These are phyloP conservation scores for Aegilops speltoides DNA, from an alignment of 176 grass and related monocot species.

Conservation along the genomic window DNA sequence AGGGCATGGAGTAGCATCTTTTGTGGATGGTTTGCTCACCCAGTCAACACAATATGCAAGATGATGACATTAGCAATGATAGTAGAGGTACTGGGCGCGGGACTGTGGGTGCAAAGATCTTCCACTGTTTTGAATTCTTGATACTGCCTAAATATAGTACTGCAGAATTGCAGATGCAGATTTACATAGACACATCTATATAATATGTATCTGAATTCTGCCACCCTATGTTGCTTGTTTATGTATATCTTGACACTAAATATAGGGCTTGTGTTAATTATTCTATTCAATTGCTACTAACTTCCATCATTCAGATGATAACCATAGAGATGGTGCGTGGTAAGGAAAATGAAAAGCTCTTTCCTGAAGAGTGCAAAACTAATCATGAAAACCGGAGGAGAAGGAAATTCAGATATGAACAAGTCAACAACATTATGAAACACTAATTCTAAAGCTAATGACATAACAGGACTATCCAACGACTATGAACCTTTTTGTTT, in stretches of 20 bases:
- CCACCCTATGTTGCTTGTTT: not conserved
- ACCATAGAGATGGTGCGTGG: no score
- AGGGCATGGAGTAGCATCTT: no score
- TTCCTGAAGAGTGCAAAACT: no score
- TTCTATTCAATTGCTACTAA: not conserved
- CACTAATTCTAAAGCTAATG: no score
- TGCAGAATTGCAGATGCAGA: not conserved
- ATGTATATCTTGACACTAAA: not conserved
- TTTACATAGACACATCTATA: not conserved
- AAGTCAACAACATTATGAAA: no score
- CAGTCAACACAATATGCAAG: not conserved
- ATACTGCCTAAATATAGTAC: not conserved
- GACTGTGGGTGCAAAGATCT: not conserved
- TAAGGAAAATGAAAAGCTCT: no score
- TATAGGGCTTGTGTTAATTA: not conserved
- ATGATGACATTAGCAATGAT: constrained; percentile 18
- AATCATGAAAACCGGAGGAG: no score
- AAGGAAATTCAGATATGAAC: no score
- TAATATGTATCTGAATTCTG: not conserved
- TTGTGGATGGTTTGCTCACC: no score
- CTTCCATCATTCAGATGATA: no score
- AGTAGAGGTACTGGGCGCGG: not conserved
- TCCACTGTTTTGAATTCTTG: not conserved
- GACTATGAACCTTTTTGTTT: no score
- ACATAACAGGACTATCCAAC: no score